These are phyloP conservation scores for Nephelium lappaceum DNA, from an alignment of 345 rosid species.

Conservation along the genomic window DNA sequence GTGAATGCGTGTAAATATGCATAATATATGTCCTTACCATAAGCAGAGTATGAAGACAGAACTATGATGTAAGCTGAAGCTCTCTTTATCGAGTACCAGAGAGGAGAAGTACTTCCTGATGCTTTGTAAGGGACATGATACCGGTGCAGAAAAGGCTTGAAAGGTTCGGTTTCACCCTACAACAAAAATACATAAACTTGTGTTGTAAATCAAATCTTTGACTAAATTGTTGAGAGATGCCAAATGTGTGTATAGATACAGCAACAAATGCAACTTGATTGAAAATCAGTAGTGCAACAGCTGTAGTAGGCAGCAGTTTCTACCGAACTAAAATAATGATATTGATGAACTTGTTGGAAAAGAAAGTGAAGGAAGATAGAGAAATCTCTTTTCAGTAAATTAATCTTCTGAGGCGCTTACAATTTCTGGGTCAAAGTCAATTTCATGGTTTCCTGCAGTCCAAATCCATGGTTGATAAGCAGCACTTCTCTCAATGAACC, in stretches of 20 bases:
- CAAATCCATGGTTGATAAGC: constrained; percentile 99
- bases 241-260: not conserved
- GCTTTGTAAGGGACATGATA: constrained; percentile 73
- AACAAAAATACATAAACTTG: constrained; percentile 18
- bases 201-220: not conserved
- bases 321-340: too few species aligned
- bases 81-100: constrained; percentile 97
- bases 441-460: constrained; percentile 88
- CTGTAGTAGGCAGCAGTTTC: too few species aligned
- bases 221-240: not conserved
- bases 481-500: constrained; percentile 77
- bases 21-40: constrained; percentile 48
- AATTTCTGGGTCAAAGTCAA: constrained; percentile 71
- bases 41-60: constrained; percentile 84
- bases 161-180: constrained; percentile 87
- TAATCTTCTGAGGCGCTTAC: constrained; percentile 35
- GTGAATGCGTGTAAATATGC: too few species aligned
- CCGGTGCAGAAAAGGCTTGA: constrained; percentile 71
- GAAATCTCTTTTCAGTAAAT: not conserved
- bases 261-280: not conserved
- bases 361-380: not conserved
- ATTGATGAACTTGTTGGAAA: not conserved
- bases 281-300: too few species aligned
- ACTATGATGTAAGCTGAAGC: constrained; percentile 85
- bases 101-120: constrained; percentile 72